Evolutionary conservation across 2,329 filamentous ascomycete species (phyloP), one percentile per base, ranked within the genome.

Genomic region (Colletotrichum higginsianum): DNA sequence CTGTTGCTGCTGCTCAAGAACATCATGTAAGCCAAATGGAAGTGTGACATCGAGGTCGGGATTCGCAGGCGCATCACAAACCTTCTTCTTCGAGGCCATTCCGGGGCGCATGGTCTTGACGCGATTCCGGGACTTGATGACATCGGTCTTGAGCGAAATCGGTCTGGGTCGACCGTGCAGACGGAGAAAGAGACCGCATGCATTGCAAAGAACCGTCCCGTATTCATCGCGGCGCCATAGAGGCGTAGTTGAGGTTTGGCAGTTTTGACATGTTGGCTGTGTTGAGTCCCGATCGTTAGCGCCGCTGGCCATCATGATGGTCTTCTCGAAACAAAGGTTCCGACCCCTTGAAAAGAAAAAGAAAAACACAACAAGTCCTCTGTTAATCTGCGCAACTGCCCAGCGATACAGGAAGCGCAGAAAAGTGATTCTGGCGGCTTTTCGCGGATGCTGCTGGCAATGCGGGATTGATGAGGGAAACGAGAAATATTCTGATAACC

Each of bases 101-200:
- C 95, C 94, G 11, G 93, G 90, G 65, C 90, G 89, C 82, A 90
- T 89, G 38, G 95, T 96, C 87, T 98, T 98, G 77, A 98, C 96
- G 75, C 96, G 92, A 84, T 99, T 99, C 79, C 96, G 94, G 86
- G 95, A 98, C 87, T 99, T 99, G 86, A 99, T 99, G 76, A 98
- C 96, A 86, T 99, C 96, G 60, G 96, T 98, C 88, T 99, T 99
- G 78, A 99, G 89, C 77, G 94, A 97, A 81, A 98, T 98, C 76
- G 96, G 96, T 67, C 96, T 26, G 30, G 23, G 30, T 38, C 30
- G 46, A 75, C 95, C 95, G 81, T 99, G 96, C 76, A 99, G 89
- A 88, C 99, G 99, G 78, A 98, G 89, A 83, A 98, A 99, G 68
- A 99, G 89, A 72, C 96, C 96, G 84, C 96, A 99, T 79, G 96